phyloP scores from a whole-genome alignment of 139 green algal genomes.

The Spirogloea muscicola region DNA sequence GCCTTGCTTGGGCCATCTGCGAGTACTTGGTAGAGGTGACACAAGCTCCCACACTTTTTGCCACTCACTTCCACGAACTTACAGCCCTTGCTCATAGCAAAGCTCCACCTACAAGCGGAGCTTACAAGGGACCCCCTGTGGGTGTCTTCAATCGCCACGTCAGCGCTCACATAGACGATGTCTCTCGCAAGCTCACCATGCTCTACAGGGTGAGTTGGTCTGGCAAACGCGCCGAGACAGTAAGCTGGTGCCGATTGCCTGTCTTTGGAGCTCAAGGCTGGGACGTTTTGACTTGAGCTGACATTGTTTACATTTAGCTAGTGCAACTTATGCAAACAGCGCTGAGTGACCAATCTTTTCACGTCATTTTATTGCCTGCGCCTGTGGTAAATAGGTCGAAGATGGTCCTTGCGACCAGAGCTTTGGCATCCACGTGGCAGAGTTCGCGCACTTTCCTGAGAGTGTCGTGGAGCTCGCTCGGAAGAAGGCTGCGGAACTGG shows the following conservation, averaged over 20 bases:
- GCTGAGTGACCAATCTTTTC: no score
- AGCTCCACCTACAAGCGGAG: no score
- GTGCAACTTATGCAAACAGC: no score
- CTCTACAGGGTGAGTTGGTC: constrained; percentile 72
- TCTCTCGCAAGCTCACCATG: constrained; percentile 78
- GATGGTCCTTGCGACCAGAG: constrained; percentile 84
- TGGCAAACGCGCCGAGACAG: no score
- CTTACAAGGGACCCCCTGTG: neutral
- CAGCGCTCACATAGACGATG: constrained; percentile 62
- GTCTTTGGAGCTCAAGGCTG: no score
- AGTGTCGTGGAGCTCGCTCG: constrained; percentile 73
- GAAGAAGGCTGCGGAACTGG: constrained; percentile 69
- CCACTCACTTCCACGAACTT: constrained; percentile 98
- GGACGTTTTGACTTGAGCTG: no score
- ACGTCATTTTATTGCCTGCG: no score
- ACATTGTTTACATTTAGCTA: no score
- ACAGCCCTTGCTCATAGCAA: constrained; percentile 63
- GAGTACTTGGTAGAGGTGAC: constrained; percentile 81
- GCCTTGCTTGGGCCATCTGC: constrained; percentile 89
- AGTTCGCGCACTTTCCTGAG: constrained; percentile 82
- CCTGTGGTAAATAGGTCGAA: constrained; percentile 49
- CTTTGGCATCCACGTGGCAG: constrained; percentile 91
- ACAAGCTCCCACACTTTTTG: constrained; percentile 79
- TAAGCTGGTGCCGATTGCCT: no score
- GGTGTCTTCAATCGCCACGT: constrained; percentile 66